Base-by-base conservation (phyloP, 371 early-diverging fungal species). In the Haplosporangium sp. region DNA sequence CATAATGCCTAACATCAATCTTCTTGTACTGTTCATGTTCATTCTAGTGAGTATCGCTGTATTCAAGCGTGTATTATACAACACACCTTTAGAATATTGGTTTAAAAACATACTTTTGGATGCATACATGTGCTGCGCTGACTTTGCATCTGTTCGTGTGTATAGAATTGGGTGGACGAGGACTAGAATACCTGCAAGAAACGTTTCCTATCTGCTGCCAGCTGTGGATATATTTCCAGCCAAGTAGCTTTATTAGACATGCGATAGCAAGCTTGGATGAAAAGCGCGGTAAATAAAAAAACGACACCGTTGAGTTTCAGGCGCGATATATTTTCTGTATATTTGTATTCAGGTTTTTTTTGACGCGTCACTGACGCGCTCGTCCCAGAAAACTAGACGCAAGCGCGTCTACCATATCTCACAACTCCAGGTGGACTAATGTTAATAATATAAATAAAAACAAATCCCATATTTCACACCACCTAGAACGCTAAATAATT, bases 81-180 rank as follows among this genome's bases (percentile, higher is more conserved):
- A 45, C 11, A 16, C 11, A 45, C 45, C 18, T 18, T 13, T 18
- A n/a, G 20, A 5, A 21, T 7, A 50, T 18, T 18, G 16, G n/a
- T 6, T 20, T 50, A 50, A 16, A 18, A 50, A 50, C 50, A 18
- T 41, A 40, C 13, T 41, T 61, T 23, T 47, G 16, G 11, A 45
- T 50, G 12, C 37, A 6, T 53, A 21, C 53, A 23, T 53, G 23
- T 53, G 53, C 11, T 50, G 51, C 36, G 13, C 18, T 42, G 5
- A 5, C 38, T 7, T 54, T 37, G 42, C 20, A 14, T 38, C 45
- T 43, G 42, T 20, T 16, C 46, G 18, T 20, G 14, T 36, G 11
- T 37, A 23, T 60, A 67, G 68, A 47, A 55, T 45, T 67, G 68
- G 68, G 68, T 62, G 37, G 70, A 69, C 43, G 63, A 62, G 40